Base-by-base conservation (phyloP, 169 alveolate species). In the Amoebophrya sp. region DNA sequence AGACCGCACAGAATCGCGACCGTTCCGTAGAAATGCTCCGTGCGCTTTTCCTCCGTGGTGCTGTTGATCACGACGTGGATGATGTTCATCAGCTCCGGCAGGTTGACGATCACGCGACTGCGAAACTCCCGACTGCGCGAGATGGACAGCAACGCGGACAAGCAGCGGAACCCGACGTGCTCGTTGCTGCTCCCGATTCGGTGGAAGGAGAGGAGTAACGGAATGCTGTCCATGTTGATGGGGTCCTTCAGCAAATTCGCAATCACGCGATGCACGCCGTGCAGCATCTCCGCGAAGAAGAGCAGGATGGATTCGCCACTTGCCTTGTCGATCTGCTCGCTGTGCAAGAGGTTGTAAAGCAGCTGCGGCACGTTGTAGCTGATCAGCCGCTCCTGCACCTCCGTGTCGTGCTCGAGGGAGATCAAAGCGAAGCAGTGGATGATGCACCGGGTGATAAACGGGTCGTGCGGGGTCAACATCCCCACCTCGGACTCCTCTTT, bases 271-370 rank as follows among this genome's bases (percentile, higher is more conserved):
- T 47, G 66, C 47, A 14, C 91, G 39, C 94, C 90, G 90, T 93
- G 94, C 41, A 91, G 77, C 89, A 93, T 91, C 77, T 93, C 92
- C 32, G 94, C 94, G 55, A 91, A 91, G 94, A 93, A 93, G 14
- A 93, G 89, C 89, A 93, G 92, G 47, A 77, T 91, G n/a, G 93
- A 92, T 77, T 93, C 94, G 0, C 93, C 94, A 23, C 92, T 55
- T 25, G 90, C 66, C 90, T 91, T 90, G 92, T 93, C 94, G 92
- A 93, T 93, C 91, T 93, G 94, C 89, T 91, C 94, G 91, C 91
- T 66, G 91, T 93, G 47, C 40, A 93, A 89, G 33, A 93, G 90
- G 90, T 93, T 91, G 91, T 90, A 91, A 39, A 91, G 89, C 25
- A 93, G 91, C 47, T 89, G 90, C 40, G 90, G 93, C 83, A 93